Evolutionary conservation across 345 rosid genomes (phyloP).

Genomic region (Cardamine chenopodiifolia): DNA sequence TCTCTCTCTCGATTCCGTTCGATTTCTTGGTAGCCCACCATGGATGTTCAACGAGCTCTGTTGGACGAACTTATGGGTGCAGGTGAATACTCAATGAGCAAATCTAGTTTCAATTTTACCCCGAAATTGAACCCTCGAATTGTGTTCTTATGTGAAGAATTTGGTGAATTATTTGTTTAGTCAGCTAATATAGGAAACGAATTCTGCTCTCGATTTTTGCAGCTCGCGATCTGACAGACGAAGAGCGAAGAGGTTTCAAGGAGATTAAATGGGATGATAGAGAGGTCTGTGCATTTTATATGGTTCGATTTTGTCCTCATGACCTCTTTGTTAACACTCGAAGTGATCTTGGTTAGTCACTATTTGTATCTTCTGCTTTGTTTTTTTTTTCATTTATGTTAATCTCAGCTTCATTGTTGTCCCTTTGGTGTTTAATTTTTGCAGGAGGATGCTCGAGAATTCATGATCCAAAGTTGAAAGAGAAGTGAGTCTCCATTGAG

Average conservation of each 20-base stretch:
- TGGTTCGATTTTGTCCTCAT: slow-evolving; percentile 98
- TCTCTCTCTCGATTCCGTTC: not conserved
- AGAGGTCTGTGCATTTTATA: slow-evolving; percentile 88
- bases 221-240: slow-evolving; percentile 94
- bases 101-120: slow-evolving; percentile 8
- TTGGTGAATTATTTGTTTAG: not conserved
- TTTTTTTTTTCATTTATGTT: not conserved
- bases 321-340: slow-evolving; percentile 97
- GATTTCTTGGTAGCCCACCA: slow-evolving; percentile 24
- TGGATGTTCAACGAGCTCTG: slow-evolving; percentile 97
- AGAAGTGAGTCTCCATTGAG: slow-evolving; percentile 61
- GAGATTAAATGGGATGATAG: slow-evolving; percentile 92
- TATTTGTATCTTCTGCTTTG: not conserved
- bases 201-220: slow-evolving; percentile 19
- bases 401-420: not conserved
- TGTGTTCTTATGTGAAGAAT: not conserved
- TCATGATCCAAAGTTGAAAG: slow-evolving; percentile 94
- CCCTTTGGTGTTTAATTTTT: slow-evolving; percentile 12
- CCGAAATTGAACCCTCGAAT: not conserved
- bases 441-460: slow-evolving; percentile 89
- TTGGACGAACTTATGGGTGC: slow-evolving; percentile 98
- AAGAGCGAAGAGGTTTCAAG: slow-evolving; percentile 78
- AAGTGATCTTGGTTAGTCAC: slow-evolving; percentile 87
- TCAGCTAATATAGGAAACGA: not conserved
- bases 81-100: slow-evolving; percentile 48